Evolutionary conservation across 2,329 filamentous ascomycete species (phyloP), one percentile per base, ranked within the genome.

Genomic region (Fusarium sarcochroum): DNA sequence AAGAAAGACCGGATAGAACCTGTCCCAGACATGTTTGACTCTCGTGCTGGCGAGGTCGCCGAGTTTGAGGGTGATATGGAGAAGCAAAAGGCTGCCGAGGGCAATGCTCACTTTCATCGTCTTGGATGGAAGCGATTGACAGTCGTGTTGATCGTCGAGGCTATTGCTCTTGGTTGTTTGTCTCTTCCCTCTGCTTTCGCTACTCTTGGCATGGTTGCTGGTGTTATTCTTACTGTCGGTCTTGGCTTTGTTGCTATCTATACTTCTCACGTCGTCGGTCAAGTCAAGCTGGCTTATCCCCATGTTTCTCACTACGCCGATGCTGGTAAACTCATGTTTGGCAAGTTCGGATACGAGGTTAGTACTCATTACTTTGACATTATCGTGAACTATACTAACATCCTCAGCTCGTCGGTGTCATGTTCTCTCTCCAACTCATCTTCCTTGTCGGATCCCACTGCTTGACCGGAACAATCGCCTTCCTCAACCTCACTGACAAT

Each of bases 401-500:
- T 2, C 21, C 15, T 0, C 5, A 66, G 60, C 20, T 93, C 32
- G 80, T 91, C 44, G 89, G 89, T 23, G 78, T 81, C 66, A 89
- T 86, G 66, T 89, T 91, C 70, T 80, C 86, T 11, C 77, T 92
- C 18, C 88, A 92, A 77, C 81, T 93, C 38, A 80, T 90, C 56
- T 91, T 93, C 79, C 85, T 91, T 70, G 89, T 91, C 78, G 89
- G 86, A 34, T 91, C 89, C n/a, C 91, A 93, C 78, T 83, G 91
- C 51, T 80, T 93, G 64, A 91, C 90, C 0, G 92, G 92, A 68
- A 86, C 85, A 32, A 90, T 92, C 71, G 90, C 90, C 69, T 86
- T 92, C 78, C 89, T 89, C 70, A 88, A 84, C 50, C 81, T 93
- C 51, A 89, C 89, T 6, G 77, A 86, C 5, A 84, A 90, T 65